Evolutionary conservation across 495 filamentous ascomycete species (phyloP), one percentile per base, ranked within the genome.

Genomic region (Pyrenopolyporus hunteri): DNA sequence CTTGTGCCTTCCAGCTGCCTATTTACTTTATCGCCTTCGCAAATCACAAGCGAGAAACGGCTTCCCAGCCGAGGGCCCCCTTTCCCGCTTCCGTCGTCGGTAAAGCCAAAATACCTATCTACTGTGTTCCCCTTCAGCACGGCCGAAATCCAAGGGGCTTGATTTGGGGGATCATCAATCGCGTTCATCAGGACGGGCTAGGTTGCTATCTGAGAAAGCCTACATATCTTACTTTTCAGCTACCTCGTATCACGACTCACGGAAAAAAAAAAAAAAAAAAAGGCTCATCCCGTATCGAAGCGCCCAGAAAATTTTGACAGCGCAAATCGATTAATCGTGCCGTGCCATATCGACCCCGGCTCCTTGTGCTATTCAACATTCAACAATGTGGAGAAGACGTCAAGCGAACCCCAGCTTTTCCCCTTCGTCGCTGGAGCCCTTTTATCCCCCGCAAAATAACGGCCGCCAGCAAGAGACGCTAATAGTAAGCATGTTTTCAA

Each of bases 391-490:
- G 43, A 56, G 61, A 64, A 54, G 16, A 50, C 25, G 8, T 54
- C 49, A 56, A 59, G 55, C 55, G 44, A 56, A 64, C 55, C 61
- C 61, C 61, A 64, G 55, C 61, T 64, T 59, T 64, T 35, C 36
- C 22, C 13, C 48, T 13, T 42, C 28, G 28, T 37, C 25, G 16
- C 32, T 19, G 46, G 28, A 28, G 13, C 1, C 44, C 36, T 36
- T 33, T 33, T 36, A 25, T 59, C 55, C 61, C 62, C 62, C 62
- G 62, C 62, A 59, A 56, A 65, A 55, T 45, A 42, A 26, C 22
- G 49, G 13, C 33, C 43, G 22, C 45, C 29, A 39, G 25, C 56
- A 37, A 52, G 56, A 42, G 28, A 20, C 45, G 29, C 45, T 35
- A 33, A 50, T 59, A 65, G 55, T 50, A 51, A 60, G 36, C 56